phyloP scores from a whole-genome alignment of 495 filamentous ascomycete genomes.

The Penicillium silybi region DNA sequence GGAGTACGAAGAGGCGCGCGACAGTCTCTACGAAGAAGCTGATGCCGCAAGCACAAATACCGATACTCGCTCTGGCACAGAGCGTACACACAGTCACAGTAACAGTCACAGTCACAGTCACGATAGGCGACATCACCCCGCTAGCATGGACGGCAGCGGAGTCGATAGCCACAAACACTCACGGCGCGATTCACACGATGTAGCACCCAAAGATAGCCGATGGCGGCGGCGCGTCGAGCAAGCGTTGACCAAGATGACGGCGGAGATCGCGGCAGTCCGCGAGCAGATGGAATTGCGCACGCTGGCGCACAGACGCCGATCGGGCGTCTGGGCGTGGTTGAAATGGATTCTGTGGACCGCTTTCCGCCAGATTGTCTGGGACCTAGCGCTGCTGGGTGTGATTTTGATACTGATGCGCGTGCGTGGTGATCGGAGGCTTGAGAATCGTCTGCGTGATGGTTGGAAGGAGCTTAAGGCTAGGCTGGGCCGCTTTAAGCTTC shows the following conservation, averaged over 20 bases:
- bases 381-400: conserved; percentile 63
- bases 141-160: conserved; percentile 6
- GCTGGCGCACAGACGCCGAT: conserved; percentile 40
- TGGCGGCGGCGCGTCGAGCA: conserved; percentile 85
- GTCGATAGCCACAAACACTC: conserved; percentile 6
- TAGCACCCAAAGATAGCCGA: conserved; percentile 29
- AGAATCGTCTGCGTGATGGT: conserved; percentile 67
- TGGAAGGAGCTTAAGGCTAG: conserved; percentile 59
- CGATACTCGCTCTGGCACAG: conserved; percentile 15
- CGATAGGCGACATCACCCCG: conserved; percentile 9
- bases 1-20: conserved; percentile 39
- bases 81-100: too few relatives aligned
- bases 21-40: conserved; percentile 35
- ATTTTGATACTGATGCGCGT: conserved; percentile 76
- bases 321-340: conserved; percentile 63
- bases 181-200: conserved; percentile 10
- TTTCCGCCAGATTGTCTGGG: conserved; percentile 70
- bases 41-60: conserved; percentile 22
- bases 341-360: conserved; percentile 65
- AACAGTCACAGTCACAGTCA: too few relatives aligned
- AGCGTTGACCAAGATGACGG: conserved; percentile 82
- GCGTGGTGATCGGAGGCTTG: conserved; percentile 70
- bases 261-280: conserved; percentile 88
- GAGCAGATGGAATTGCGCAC: conserved; percentile 75
- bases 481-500: conserved; percentile 43